Base-by-base conservation (phyloP, 2,329 filamentous ascomycete genomes). In the Verticillium nubilum region DNA sequence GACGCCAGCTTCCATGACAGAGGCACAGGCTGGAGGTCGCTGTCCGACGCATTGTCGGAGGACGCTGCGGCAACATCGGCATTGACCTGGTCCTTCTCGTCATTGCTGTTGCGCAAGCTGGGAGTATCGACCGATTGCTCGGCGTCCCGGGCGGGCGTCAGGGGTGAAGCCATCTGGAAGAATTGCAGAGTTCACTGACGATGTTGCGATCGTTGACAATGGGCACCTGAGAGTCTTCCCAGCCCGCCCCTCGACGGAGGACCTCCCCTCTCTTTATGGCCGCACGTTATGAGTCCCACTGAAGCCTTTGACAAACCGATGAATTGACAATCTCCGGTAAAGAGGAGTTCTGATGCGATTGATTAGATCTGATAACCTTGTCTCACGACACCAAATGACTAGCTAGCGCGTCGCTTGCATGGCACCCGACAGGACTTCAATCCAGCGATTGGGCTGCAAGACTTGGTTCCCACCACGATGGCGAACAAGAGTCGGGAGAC, bases 1-100 rank as follows among this genome's bases (percentile, higher is more conserved):
- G 82, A 56, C 42, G 42, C 42, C 42, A 50, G 42, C 42, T 50
- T 50, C 42, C 42, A 50, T 23, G 42, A 50, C 42, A 50, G n/a
- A 3, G 42, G 42, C 42, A 50, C 42, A 4, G 42, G 42, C 42
- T 50, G 42, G 19, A 50, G 42, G 19, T 50, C 42, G 33, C n/a
- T 37, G n/a, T n/a, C 10, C 9, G 42, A 50, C 1, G n/a, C 42
- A 25, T 50, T 23, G 42, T 50, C 42, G 3, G 42, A 50, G 4
- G 42, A 26, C 7, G 42, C 19, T 25, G 42, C 42, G 10, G n/a
- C 42, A 12, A 50, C 42, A 12, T 25, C 25, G 42, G 42, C 42
- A 23, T 25, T 50, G 42, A 10, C 42, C 10, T n/a, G n/a, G 2
- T 9, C 5, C 42, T 50, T 50, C 19, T 50, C 42, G 42, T 50